These are phyloP conservation scores for Quercus ilex DNA, from an alignment of 306 rosid genomes.

Conservation along the genomic window DNA sequence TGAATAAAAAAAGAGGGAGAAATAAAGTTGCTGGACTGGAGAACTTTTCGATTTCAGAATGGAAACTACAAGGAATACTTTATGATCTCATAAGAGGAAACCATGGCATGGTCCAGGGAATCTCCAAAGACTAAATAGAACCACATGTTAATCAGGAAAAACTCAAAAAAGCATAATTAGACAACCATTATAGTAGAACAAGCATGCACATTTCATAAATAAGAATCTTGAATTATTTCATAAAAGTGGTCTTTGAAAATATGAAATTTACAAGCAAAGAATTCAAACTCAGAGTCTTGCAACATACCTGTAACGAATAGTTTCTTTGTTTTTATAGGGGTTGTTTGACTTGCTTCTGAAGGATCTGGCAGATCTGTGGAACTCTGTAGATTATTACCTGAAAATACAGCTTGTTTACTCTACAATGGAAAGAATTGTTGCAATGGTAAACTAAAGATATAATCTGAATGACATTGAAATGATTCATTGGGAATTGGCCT, in stretches of 20 bases:
- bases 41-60: not conserved
- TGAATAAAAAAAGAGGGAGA: not conserved
- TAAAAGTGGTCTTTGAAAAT: not conserved
- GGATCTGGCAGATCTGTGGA: too few species aligned
- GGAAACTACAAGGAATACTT: not conserved
- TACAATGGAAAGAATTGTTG: not conserved
- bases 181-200: not conserved
- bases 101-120: not conserved
- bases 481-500: too few species aligned
- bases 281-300: not conserved
- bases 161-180: not conserved
- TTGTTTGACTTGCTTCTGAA: conserved; percentile 27
- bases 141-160: not conserved
- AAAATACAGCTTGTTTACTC: not conserved
- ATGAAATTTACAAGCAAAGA: not conserved
- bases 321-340: conserved; percentile 44
- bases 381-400: conserved; percentile 15
- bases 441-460: not conserved
- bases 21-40: not conserved
- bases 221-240: not conserved
- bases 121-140: not conserved
- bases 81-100: not conserved
- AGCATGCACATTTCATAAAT: not conserved
- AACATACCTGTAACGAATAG: conserved; percentile 49
- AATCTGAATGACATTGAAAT: not conserved